Conservation (phyloP, 163 green algal genomes). For the Scenedesmus sp. region DNA sequence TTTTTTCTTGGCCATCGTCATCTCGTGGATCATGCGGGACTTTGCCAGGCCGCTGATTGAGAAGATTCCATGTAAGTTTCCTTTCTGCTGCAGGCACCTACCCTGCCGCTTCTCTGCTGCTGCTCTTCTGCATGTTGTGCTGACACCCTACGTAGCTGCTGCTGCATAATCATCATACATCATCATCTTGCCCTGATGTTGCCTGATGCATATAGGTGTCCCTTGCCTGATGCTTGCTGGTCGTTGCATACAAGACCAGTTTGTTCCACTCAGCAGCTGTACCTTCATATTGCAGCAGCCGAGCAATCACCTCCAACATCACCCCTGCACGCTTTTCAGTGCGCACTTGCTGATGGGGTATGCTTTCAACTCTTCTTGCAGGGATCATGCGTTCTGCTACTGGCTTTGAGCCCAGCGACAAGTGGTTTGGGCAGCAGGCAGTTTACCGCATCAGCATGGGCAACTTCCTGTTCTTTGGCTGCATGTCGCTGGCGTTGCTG, state of each 20-base stretch:
- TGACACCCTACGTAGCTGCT: not conserved
- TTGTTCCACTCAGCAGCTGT: not conserved
- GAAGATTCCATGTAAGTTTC: conserved; percentile 91
- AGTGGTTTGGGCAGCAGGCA: conserved; percentile 97
- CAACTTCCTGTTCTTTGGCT: conserved; percentile 93
- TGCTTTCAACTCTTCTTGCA: conserved; percentile 58
- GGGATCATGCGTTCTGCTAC: conserved; percentile 84
- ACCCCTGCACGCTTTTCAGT: not conserved
- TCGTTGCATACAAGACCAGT: too few species aligned
- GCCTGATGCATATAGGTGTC: not conserved
- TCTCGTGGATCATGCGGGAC: conserved; percentile 94
- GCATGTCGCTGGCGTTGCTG: conserved; percentile 85
- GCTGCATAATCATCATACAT: not conserved
- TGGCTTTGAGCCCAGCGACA: conserved; percentile 75
- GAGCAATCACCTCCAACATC: not conserved
- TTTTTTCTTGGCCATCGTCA: conserved; percentile 94
- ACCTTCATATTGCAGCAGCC: not conserved
- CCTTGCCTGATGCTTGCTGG: not conserved
- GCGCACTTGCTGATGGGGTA: not conserved
- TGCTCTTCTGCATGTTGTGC: not conserved
- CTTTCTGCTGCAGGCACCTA: not conserved
- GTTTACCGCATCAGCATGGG: conserved; percentile 96
- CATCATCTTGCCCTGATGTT: not conserved
- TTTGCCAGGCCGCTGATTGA: conserved; percentile 93
- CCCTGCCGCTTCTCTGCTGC: not conserved